These are phyloP conservation scores for Achlya hypogyna DNA, from an alignment of 352 stramenopile genomes.

Conservation along the genomic window DNA sequence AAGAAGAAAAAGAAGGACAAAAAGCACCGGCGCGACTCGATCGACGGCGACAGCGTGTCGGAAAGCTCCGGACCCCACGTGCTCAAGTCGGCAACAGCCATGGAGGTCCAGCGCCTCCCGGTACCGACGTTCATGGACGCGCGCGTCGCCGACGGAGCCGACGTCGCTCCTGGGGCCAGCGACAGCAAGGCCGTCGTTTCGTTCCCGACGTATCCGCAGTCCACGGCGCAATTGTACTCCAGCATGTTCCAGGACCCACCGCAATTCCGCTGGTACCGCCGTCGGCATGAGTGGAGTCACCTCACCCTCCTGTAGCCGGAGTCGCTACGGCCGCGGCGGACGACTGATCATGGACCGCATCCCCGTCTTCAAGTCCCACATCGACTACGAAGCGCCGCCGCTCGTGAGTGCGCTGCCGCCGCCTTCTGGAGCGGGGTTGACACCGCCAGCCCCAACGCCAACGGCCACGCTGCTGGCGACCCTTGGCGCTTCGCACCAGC, in stretches of 20 bases:
- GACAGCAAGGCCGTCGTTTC: constrained; percentile 25
- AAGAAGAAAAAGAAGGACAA: constrained; percentile 49
- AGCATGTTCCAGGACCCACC: constrained; percentile 56
- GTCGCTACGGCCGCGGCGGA: constrained; percentile 48
- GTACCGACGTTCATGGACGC: constrained; percentile 7
- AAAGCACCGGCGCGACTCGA: background rate
- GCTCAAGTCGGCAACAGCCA: background rate
- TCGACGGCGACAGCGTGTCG: background rate
- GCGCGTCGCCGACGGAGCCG: background rate
- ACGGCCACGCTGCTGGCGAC: background rate
- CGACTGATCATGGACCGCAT: constrained; percentile 70
- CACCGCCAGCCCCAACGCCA: constrained; percentile 17
- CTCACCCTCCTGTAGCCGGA: constrained; percentile 1
- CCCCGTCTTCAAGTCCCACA: constrained; percentile 47
- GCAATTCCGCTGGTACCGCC: constrained; percentile 44
- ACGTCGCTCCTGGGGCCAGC: too few relatives aligned
- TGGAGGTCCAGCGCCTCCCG: background rate
- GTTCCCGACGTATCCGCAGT: constrained; percentile 60
- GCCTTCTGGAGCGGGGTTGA: constrained; percentile 1
- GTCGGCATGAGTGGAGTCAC: background rate
- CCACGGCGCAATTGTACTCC: constrained; percentile 49
- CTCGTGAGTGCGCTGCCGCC: constrained; percentile 22
- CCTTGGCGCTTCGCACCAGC: constrained; percentile 30
- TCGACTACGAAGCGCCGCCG: constrained; percentile 39
- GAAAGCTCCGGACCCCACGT: background rate